These are phyloP conservation scores for Phytophthora syringae DNA, from an alignment of 352 stramenopile genomes.

Conservation along the genomic window DNA sequence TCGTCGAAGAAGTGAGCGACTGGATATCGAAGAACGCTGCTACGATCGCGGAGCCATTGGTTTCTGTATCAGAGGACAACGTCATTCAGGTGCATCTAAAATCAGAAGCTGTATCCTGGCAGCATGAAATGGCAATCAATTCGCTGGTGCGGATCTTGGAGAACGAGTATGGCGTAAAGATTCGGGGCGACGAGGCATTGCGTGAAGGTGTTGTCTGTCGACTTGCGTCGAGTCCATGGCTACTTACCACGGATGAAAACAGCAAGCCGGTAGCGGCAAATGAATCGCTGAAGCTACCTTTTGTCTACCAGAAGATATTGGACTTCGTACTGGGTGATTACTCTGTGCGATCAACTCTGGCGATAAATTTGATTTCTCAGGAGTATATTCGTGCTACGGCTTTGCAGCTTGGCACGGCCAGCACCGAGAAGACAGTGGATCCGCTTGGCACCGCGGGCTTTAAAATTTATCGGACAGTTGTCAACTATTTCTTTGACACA, in stretches of 20 bases:
- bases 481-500: slow-evolving; percentile 59
- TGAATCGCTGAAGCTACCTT: slow-evolving; percentile 45
- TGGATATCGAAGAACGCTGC: slow-evolving; percentile 85
- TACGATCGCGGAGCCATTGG: slow-evolving; percentile 78
- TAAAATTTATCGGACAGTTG: slow-evolving; percentile 48
- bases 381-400: slow-evolving; percentile 65
- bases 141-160: slow-evolving; percentile 74
- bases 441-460: slow-evolving; percentile 16
- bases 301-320: slow-evolving; percentile 72
- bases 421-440: background rate
- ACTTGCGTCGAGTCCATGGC: slow-evolving; percentile 68
- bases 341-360: slow-evolving; percentile 54
- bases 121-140: slow-evolving; percentile 75
- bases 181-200: slow-evolving; percentile 65
- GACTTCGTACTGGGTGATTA: slow-evolving; percentile 73
- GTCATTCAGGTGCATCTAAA: slow-evolving; percentile 81
- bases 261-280: slow-evolving; percentile 28
- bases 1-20: slow-evolving; percentile 69
- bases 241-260: slow-evolving; percentile 57
- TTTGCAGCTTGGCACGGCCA: slow-evolving; percentile 20
- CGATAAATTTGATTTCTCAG: slow-evolving; percentile 59
- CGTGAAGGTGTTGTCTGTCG: slow-evolving; percentile 75
- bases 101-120: slow-evolving; percentile 60
- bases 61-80: slow-evolving; percentile 81
- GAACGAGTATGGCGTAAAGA: slow-evolving; percentile 76